Conservation (phyloP, 2,329 filamentous ascomycete genomes). For the Fusarium humuli region DNA sequence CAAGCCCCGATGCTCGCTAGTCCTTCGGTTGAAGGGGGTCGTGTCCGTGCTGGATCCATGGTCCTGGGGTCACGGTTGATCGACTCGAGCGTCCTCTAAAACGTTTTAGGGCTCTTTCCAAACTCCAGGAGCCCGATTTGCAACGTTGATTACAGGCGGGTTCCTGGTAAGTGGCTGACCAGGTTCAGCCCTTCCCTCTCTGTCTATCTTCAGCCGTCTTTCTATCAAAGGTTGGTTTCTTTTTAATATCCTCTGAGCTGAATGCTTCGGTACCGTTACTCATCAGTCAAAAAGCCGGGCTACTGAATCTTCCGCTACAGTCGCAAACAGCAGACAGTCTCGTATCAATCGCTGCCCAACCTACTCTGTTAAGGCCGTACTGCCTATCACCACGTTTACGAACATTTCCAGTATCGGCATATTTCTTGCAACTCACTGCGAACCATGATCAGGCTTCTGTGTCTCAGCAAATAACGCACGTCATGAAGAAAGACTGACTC, state of each 20-base stretch:
- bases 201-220: neutral
- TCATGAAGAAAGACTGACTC: neutral
- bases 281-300: neutral
- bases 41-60: slow-evolving; percentile 13
- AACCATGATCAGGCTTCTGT: neutral
- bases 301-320: neutral
- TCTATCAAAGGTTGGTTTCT: neutral
- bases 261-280: neutral
- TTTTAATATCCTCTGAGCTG: neutral
- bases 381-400: neutral
- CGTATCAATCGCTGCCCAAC: neutral
- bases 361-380: neutral
- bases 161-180: slow-evolving; percentile 10
- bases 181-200: slow-evolving; percentile 12
- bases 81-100: slow-evolving; percentile 10
- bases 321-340: neutral
- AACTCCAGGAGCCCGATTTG: slow-evolving; percentile 9
- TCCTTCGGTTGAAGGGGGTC: slow-evolving; percentile 13
- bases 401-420: neutral
- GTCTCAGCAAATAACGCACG: neutral
- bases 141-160: slow-evolving; percentile 3
- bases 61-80: slow-evolving; percentile 20
- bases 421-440: neutral
- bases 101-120: neutral
- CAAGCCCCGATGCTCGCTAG: neutral